Evolutionary conservation across 345 rosid species (phyloP).

Genomic region (Orychophragmus violaceus): DNA sequence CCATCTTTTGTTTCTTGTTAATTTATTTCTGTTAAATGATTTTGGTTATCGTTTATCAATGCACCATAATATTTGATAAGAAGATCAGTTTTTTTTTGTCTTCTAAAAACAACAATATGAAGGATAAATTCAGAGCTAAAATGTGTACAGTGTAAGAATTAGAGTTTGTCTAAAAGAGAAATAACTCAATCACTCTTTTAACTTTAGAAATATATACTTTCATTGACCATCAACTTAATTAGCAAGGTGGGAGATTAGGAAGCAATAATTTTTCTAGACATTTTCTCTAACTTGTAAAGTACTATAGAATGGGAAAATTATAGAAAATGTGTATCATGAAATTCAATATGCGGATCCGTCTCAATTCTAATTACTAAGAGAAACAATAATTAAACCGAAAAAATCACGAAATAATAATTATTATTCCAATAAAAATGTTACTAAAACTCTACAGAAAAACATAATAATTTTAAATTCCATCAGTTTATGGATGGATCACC

Average conservation of each 20-base stretch:
- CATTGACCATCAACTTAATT: background rate
- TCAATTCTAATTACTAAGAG: background rate
- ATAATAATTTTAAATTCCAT: no score
- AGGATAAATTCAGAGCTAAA: background rate
- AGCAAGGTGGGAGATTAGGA: background rate
- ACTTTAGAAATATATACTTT: background rate
- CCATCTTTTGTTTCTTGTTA: background rate
- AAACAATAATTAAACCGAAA: no score
- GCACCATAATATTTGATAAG: background rate
- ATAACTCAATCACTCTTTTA: background rate
- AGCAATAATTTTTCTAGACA: background rate
- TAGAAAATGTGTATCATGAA: background rate
- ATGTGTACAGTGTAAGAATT: background rate
- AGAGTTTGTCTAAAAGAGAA: background rate
- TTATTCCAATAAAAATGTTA: no score
- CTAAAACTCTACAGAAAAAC: no score
- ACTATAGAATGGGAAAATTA: background rate
- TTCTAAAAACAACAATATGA: background rate
- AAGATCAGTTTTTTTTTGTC: background rate
- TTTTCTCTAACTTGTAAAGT: background rate
- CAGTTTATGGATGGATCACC: no score
- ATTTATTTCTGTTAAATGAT: background rate
- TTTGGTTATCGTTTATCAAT: background rate
- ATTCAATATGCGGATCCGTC: no score
- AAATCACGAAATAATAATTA: background rate